phyloP scores from a whole-genome alignment of 306 rosid genomes.

The Malus asiatica region DNA sequence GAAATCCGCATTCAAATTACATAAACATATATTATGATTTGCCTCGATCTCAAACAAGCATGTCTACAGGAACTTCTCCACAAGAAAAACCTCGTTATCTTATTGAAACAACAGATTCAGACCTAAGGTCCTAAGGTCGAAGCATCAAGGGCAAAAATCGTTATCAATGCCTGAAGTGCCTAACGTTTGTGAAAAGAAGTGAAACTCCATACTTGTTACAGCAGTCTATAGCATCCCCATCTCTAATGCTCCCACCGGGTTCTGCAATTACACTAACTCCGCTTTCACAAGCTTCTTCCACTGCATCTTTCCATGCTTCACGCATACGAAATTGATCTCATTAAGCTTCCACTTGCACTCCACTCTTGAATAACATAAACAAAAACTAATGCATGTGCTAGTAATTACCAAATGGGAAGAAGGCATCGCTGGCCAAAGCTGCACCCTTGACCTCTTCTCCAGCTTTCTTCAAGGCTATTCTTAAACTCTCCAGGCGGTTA shows the following conservation, averaged over 20 bases:
- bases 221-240: slow-evolving; percentile 74
- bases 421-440: slow-evolving; percentile 94
- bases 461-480: slow-evolving; percentile 83
- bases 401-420: slow-evolving; percentile 85
- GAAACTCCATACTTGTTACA: slow-evolving; percentile 83
- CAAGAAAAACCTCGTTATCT: neutral
- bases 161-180: slow-evolving; percentile 82
- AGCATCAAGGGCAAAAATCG: neutral
- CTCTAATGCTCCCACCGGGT: slow-evolving; percentile 90
- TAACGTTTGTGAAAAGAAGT: slow-evolving; percentile 67
- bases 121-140: neutral
- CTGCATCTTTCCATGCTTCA: slow-evolving; percentile 96
- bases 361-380: neutral
- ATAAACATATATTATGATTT: neutral
- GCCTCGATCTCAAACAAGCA: neutral
- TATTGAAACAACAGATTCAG: neutral
- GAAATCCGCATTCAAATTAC: neutral
- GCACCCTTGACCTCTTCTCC: slow-evolving; percentile 80
- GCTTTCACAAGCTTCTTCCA: slow-evolving; percentile 85
- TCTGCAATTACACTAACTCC: slow-evolving; percentile 70
- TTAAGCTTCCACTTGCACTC: neutral
- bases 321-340: neutral
- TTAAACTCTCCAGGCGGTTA: slow-evolving; percentile 77
- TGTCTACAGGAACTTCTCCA: neutral
- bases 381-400: neutral